Evolutionary conservation across 768 basidiomycete genomes (phyloP).

Genomic region (Leccinellum albellum): DNA sequence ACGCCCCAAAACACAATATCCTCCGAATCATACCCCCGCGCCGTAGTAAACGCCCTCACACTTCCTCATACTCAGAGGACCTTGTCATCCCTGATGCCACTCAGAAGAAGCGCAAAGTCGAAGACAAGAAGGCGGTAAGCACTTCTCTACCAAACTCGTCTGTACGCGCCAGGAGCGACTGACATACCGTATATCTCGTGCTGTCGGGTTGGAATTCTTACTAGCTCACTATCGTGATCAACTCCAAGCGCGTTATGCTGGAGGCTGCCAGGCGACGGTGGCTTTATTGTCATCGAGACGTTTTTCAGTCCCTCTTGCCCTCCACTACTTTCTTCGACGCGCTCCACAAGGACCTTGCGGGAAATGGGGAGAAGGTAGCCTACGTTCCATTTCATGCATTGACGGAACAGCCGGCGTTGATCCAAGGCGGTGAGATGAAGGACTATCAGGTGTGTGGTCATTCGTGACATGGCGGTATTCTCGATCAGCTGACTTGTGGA

Average conservation of each 20-base stretch:
- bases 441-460: constrained; percentile 55
- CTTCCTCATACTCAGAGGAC: constrained; percentile 3
- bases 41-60: constrained; percentile 19
- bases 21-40: constrained; percentile 10
- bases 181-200: neutral
- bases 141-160: too few species aligned
- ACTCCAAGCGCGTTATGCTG: constrained; percentile 34
- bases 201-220: neutral
- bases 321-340: constrained; percentile 37
- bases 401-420: constrained; percentile 45
- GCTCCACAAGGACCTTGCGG: constrained; percentile 31
- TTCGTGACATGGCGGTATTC: neutral
- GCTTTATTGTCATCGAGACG: constrained; percentile 40
- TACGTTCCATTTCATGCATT: constrained; percentile 38
- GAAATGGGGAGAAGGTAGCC: constrained; percentile 22
- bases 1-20: neutral
- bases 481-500: neutral
- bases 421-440: constrained; percentile 61
- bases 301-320: constrained; percentile 49
- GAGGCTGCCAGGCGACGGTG: constrained; percentile 45
- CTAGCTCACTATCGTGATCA: constrained; percentile 41
- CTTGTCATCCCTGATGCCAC: neutral
- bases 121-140: constrained; percentile 41
- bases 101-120: constrained; percentile 31
- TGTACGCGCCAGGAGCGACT: neutral